Evolutionary conservation across 1,284 basidiomycete genomes (phyloP).

Genomic region (Tremellales sp.): DNA sequence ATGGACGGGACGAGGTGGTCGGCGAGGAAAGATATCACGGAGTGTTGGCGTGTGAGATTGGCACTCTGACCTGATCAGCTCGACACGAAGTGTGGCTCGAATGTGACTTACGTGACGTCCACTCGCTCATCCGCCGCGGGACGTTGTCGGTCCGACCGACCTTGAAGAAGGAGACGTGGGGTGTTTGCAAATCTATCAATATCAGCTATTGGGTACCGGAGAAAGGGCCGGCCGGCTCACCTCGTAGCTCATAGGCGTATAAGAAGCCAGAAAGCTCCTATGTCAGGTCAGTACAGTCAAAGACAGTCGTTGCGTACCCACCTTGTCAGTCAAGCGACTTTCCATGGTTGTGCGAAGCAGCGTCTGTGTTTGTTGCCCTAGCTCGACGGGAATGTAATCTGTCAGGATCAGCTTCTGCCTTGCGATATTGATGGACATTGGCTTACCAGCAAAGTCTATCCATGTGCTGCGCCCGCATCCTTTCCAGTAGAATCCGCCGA

Average conservation of each 20-base stretch:
- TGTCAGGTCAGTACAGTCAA: constrained; percentile 4
- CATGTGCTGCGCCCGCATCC: constrained; percentile 23
- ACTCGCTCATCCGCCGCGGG: constrained; percentile 44
- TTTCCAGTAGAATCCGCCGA: constrained; percentile 43
- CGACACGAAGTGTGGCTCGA: neutral
- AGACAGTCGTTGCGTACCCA: no score
- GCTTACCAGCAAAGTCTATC: constrained; percentile 42
- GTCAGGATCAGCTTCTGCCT: constrained; percentile 1
- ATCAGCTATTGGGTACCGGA: neutral
- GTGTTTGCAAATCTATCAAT: constrained; percentile 27
- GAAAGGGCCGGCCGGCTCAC: constrained; percentile 14
- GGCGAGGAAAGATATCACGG: constrained; percentile 44
- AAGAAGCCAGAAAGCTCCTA: constrained; percentile 44
- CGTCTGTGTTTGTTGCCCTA: constrained; percentile 46
- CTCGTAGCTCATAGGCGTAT: constrained; percentile 47
- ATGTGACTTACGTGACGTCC: constrained; percentile 38
- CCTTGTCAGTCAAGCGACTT: constrained; percentile 37
- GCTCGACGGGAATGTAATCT: constrained; percentile 41
- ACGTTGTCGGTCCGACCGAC: constrained; percentile 48
- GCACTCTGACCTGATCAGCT: constrained; percentile 25
- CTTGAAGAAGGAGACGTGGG: constrained; percentile 37
- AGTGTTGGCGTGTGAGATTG: constrained; percentile 40
- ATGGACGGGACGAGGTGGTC: neutral
- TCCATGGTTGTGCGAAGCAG: constrained; percentile 48
- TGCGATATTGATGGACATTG: neutral